Evolutionary conservation across 2,329 filamentous ascomycete genomes (phyloP).

Genomic region (Aspergillus vadensis): DNA sequence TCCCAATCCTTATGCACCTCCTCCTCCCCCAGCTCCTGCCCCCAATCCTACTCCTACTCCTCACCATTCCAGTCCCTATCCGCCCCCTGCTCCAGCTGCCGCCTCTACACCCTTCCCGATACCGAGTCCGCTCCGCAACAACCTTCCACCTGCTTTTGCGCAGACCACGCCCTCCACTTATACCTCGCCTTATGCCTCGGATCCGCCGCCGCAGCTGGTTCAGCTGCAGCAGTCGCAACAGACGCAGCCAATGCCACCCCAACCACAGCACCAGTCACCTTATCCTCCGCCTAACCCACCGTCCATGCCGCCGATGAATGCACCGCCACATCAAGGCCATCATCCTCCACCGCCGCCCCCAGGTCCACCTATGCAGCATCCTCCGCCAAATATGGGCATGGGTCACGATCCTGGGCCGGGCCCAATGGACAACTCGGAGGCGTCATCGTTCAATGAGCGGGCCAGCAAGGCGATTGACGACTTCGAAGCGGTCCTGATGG

Average conservation of each 20-base stretch:
- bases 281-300: conserved; percentile 25
- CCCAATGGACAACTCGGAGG: conserved; percentile 29
- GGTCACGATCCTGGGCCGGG: conserved; percentile 24
- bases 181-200: conserved; percentile 45
- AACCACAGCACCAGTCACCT: conserved; percentile 29
- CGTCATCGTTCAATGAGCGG: conserved; percentile 42
- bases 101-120: conserved; percentile 40
- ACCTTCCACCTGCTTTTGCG: conserved; percentile 43
- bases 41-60: conserved; percentile 21
- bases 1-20: conserved; percentile 35
- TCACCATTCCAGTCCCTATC: conserved; percentile 27
- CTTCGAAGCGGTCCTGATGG: conserved; percentile 48
- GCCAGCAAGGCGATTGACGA: conserved; percentile 49
- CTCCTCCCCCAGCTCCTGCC: conserved; percentile 29
- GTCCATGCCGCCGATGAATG: conserved; percentile 18
- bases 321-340: conserved; percentile 14
- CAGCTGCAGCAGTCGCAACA: conserved; percentile 37
- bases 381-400: conserved; percentile 19
- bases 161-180: conserved; percentile 40
- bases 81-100: conserved; percentile 25
- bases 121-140: conserved; percentile 41
- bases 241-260: conserved; percentile 23
- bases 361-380: conserved; percentile 23
- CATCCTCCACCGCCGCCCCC: conserved; percentile 21
- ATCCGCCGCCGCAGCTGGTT: conserved; percentile 36